phyloP scores from a whole-genome alignment of 441 rosid species.

The Erodium texanum region DNA sequence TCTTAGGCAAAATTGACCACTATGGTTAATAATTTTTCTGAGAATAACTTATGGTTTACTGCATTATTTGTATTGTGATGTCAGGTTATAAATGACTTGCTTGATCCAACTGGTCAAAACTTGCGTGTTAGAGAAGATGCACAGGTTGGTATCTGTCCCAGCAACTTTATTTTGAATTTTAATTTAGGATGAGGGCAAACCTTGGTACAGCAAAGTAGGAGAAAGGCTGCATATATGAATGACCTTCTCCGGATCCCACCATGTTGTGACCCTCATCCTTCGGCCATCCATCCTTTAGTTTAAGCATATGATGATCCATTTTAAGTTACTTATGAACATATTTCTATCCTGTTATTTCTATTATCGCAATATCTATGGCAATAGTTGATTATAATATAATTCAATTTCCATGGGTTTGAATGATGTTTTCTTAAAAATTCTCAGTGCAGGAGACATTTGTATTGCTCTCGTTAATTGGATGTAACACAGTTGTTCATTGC shows the following conservation, averaged over 20 bases:
- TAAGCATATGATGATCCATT: not conserved
- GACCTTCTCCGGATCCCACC: too few relatives aligned
- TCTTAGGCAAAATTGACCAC: constrained; percentile 6
- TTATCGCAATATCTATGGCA: not conserved
- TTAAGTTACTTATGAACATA: not conserved
- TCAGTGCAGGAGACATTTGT: not conserved
- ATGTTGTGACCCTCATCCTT: too few relatives aligned
- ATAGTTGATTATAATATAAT: not conserved
- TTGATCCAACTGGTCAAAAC: constrained; percentile 98
- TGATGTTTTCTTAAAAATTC: not conserved
- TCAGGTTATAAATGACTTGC: constrained; percentile 96
- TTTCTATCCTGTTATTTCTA: not conserved
- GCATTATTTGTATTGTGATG: constrained; percentile 21
- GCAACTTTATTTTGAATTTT: constrained; percentile 1
- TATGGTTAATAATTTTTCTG: not conserved
- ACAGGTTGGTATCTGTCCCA: constrained; percentile 44
- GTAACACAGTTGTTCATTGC: not conserved
- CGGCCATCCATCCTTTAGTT: too few relatives aligned
- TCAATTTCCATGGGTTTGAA: not conserved
- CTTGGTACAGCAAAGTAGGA: too few relatives aligned
- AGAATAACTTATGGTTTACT: constrained; percentile 10
- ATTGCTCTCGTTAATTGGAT: too few relatives aligned
- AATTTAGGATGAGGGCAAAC: too few relatives aligned
- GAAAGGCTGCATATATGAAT: too few relatives aligned
- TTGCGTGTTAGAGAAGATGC: constrained; percentile 96